Percentiles rank a stretch among this genome's conserved stretches.
phyloP scores from a whole-genome alignment of 2,329 filamentous ascomycete species.

The Arthroderma uncinatum region DNA sequence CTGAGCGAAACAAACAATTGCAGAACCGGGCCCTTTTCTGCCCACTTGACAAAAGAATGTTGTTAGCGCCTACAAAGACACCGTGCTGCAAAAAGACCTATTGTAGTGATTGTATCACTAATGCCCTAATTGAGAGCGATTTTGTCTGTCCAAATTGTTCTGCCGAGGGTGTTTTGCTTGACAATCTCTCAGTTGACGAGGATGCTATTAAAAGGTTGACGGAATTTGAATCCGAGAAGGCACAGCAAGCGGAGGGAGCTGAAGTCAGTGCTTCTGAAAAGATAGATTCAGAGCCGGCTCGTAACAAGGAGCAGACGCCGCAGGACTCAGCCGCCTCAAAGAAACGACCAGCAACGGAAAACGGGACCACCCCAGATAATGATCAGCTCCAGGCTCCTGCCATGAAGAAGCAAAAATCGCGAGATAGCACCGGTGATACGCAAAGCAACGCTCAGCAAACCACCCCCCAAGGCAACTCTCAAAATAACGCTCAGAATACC shows the following conservation, averaged over 20 bases:
- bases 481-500: neutral
- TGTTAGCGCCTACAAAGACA: constrained; percentile 97
- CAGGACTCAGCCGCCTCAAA: constrained; percentile 40
- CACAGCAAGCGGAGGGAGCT: constrained; percentile 33
- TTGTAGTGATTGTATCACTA: constrained; percentile 99
- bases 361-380: constrained; percentile 48
- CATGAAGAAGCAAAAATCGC: constrained; percentile 36
- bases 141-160: constrained; percentile 89
- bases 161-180: constrained; percentile 81
- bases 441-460: neutral
- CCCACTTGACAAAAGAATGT: constrained; percentile 93
- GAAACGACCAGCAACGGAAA: constrained; percentile 73
- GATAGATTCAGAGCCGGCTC: neutral
- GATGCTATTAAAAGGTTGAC: constrained; percentile 69
- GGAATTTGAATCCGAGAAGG: constrained; percentile 52
- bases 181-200: constrained; percentile 75
- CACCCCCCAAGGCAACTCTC: neutral
- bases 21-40: constrained; percentile 84
- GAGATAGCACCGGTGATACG: constrained; percentile 22
- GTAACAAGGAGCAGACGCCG: constrained; percentile 14
- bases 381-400: constrained; percentile 28
- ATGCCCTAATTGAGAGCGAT: constrained; percentile 96
- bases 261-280: constrained; percentile 11
- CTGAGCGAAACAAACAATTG: constrained; percentile 71
- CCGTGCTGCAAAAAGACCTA: constrained; percentile 97